Base-by-base conservation (phyloP, 352 stramenopile genomes). In the Phytopythium sindhum region DNA sequence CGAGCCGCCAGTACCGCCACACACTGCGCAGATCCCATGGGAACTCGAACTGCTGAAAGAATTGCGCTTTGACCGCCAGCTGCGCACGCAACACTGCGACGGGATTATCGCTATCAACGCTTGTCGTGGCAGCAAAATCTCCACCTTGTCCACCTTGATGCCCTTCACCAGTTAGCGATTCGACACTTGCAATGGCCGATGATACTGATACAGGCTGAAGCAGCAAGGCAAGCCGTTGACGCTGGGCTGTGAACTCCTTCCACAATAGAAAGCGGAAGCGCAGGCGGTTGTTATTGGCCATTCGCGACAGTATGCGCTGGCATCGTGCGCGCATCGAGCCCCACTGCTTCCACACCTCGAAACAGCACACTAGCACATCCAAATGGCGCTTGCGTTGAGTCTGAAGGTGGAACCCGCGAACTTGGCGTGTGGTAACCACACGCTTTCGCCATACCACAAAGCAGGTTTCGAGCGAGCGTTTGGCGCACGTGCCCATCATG, bases 1-100 rank as follows among this genome's bases (percentile, higher is more conserved):
- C 54, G 41, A 80, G 75, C 6, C 82, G 70, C 80, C 82, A 91
- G 1, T 74, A 72, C 52, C 76, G 73, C 82, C 82, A 91, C 11
- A 73, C 64, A 35, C 63, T 61, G 10, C 58, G 56, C 17, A 74
- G 33, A 17, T 84, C 65, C 76, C 78, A 91, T 9, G 65, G 63
- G 47, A 85, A 39, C 11, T 76, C 58, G 9, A 81, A 79, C 21
- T 68, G 78, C 61, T 91, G 80, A n/a, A 91, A 65, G 23, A 71
- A 48, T 0, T 78, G 78, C 28, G 80, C 72, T 64, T 83, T 87
- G 19, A 65, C 60, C 0, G 72, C 67, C 7, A 85, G 60, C 10
- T 54, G 56, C 11, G 61, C 56, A 2, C 69, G 72, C 19, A 80
- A 11, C 48, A 53, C 17, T 1, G 24, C 39, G 11, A 58, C 21